Conservation (phyloP, 305 asterid genomes). For the Stenogyne calaminthoides region DNA sequence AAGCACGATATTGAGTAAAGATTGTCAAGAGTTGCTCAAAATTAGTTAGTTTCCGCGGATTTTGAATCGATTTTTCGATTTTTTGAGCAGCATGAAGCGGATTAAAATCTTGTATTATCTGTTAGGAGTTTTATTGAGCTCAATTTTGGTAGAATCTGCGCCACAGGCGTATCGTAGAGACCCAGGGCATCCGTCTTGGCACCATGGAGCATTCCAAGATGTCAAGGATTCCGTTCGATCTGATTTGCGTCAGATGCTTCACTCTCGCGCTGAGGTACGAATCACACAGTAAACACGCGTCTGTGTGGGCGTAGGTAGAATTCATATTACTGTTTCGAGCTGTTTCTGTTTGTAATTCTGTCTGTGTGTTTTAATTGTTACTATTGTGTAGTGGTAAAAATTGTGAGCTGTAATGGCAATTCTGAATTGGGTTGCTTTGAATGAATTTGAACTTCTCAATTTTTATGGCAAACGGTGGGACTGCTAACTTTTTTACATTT, state of each 20-base stretch:
- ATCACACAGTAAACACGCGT: not conserved
- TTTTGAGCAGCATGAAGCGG: slow-evolving; percentile 40
- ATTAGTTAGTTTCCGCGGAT: not conserved
- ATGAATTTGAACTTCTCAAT: not conserved
- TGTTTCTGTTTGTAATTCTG: too few relatives aligned
- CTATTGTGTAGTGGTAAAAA: not conserved
- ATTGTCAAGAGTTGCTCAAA: not conserved
- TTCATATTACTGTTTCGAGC: not conserved
- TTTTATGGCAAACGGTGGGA: too few relatives aligned
- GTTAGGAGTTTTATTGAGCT: slow-evolving; percentile 40
- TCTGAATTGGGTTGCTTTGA: not conserved
- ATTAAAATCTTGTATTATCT: slow-evolving; percentile 27
- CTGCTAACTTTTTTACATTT: too few relatives aligned
- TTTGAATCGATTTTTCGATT: not conserved
- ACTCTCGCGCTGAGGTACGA: slow-evolving; percentile 89
- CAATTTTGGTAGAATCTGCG: slow-evolving; percentile 53
- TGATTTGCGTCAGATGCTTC: slow-evolving; percentile 91
- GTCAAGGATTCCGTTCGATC: slow-evolving; percentile 92
- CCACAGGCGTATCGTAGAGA: slow-evolving; percentile 85
- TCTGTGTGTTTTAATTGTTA: not conserved
- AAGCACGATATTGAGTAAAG: not conserved
- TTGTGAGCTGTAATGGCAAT: slow-evolving; percentile 9
- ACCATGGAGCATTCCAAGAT: slow-evolving; percentile 92
- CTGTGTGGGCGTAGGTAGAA: not conserved
- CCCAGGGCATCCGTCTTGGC: slow-evolving; percentile 97